Evolutionary conservation across 2,329 filamentous ascomycete species (phyloP).

Genomic region (Lasiodiplodia theobromae): DNA sequence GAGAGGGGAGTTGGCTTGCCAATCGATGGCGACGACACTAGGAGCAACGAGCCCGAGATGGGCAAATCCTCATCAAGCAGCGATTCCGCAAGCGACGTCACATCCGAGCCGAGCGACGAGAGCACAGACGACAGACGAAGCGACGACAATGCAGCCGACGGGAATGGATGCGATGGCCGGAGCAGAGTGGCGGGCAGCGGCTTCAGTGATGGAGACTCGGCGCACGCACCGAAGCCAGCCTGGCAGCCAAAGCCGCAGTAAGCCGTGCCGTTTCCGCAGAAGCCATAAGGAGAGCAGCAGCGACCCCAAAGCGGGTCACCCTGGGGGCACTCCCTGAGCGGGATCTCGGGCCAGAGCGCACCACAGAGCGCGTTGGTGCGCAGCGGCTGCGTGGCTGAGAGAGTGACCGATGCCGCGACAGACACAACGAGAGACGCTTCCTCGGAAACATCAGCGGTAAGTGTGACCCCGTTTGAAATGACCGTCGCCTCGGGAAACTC

Average conservation of each 20-base stretch:
- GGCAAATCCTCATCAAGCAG: too few species aligned
- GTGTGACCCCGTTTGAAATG: neutral
- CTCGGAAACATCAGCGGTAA: neutral
- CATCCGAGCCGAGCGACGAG: too few species aligned
- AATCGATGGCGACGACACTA: too few species aligned
- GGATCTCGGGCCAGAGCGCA: neutral
- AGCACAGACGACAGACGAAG: too few species aligned
- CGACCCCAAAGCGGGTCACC: neutral
- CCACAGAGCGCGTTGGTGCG: slow-evolving; percentile 18
- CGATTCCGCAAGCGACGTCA: too few species aligned
- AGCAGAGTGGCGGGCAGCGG: neutral
- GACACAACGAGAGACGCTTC: neutral
- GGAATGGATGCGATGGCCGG: too few species aligned
- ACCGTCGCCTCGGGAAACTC: neutral
- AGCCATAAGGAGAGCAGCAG: slow-evolving; percentile 20
- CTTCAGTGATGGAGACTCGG: neutral
- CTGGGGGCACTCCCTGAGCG: neutral
- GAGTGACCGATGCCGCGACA: neutral
- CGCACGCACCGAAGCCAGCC: slow-evolving; percentile 1
- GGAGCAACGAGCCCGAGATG: too few species aligned
- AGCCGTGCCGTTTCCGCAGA: slow-evolving; percentile 6
- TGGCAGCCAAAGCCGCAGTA: slow-evolving; percentile 13
- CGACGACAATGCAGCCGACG: too few species aligned
- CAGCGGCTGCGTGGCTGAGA: neutral
- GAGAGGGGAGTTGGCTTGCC: neutral